Percentiles rank a stretch among this genome's conserved stretches.
Conservation (phyloP, 768 basidiomycete species). For the Tremella mesenterica region DNA sequence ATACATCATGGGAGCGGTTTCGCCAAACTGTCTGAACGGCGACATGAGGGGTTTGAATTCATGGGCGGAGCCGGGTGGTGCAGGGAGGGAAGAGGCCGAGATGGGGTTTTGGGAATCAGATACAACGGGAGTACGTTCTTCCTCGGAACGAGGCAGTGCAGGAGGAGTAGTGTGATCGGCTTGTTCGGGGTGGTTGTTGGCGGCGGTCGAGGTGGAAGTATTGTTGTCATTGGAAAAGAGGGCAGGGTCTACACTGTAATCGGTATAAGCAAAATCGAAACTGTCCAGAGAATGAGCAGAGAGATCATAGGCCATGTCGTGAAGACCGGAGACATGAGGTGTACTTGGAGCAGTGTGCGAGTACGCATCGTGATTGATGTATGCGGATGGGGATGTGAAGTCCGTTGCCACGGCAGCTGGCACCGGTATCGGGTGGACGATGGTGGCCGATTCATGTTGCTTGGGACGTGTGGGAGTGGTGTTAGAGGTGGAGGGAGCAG, state of each 20-base stretch:
- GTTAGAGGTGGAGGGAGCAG: background rate
- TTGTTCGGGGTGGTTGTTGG: background rate
- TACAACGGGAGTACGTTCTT: slow-evolving; percentile 29
- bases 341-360: background rate
- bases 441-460: background rate
- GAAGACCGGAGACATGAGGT: slow-evolving; percentile 2
- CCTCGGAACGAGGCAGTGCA: slow-evolving; percentile 7
- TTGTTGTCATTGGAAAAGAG: background rate
- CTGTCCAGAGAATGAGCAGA: background rate
- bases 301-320: slow-evolving; percentile 1
- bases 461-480: background rate
- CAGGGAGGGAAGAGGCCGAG: slow-evolving; percentile 19
- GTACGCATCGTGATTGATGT: slow-evolving; percentile 9
- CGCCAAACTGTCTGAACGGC: slow-evolving; percentile 19
- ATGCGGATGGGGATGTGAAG: slow-evolving; percentile 8
- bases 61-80: slow-evolving; percentile 9
- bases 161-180: slow-evolving; percentile 16
- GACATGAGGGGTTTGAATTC: slow-evolving; percentile 20
- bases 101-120: slow-evolving; percentile 14
- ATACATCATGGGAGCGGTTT: slow-evolving; percentile 2
- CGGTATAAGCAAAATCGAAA: slow-evolving; percentile 2
- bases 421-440: background rate
- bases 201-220: background rate
- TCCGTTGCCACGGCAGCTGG: background rate
- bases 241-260: background rate